Evolutionary conservation across 2,329 filamentous ascomycete genomes (phyloP), one percentile per base, ranked within the genome.

Genomic region (Botrytis medusae): DNA sequence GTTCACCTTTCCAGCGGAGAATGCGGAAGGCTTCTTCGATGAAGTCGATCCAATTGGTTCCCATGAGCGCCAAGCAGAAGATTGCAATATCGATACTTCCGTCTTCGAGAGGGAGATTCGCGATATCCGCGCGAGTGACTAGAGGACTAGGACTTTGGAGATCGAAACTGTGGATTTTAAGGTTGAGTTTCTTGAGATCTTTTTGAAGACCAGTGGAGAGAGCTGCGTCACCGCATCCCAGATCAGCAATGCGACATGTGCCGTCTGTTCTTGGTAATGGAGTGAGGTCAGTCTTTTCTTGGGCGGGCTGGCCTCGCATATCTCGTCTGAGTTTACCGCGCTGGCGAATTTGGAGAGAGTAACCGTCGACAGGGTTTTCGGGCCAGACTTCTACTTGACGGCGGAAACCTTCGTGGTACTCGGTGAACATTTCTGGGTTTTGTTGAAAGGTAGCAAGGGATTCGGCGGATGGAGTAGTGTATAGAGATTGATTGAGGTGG

Each of bases 51-150:
- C 96, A 99, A 84, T 99, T 99, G 72, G 96, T 99, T 80, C 96
- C 96, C 96, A 99, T 99, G 74, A 99, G 89, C 68, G 95, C 96
- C 46, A 99, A 88, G 82, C 96, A 99, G 86, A 98, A 98, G 77
- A 99, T 91, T 67, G 93, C 93, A 8, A 99, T 87, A 82, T 99
- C 94, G 75, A 94, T 90, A 75, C 88, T 90, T 62, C 90, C 91
- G 77, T 95, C 90, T 8, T 85, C 85, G 0, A 97, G 84, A 0
- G 95, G 95, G 2, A 99, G 85, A 74, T 92, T 88, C 44, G 94
- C 92, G 70, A 98, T 96, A 83, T 99, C 96, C 22, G 96, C 94
- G 75, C 91, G 90, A 1, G 93, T 97, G 75, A 99, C 92, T 32
- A 94, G 88, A 29, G 89, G 86, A 73, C 89, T 89, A 9, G 93